phyloP scores from a whole-genome alignment of 176 grass and related monocot genomes.

The Aegilops umbellulata region DNA sequence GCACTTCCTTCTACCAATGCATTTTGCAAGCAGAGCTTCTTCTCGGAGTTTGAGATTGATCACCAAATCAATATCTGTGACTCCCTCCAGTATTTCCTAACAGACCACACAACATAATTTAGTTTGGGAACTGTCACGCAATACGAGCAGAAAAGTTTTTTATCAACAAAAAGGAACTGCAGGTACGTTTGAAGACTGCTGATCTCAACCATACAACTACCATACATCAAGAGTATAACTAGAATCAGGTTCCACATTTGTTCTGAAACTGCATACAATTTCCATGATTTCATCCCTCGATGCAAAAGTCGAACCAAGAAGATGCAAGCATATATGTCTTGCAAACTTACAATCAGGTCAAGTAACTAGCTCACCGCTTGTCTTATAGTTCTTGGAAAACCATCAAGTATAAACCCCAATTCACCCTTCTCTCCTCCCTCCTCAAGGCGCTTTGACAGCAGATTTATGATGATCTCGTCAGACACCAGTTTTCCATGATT shows the following conservation, averaged over 20 bases:
- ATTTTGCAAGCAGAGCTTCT: slow-evolving; percentile 78
- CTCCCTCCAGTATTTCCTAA: slow-evolving; percentile 93
- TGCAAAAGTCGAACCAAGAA: not conserved
- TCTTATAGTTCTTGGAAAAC: slow-evolving; percentile 92
- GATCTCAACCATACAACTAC: too few relatives aligned
- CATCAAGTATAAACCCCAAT: slow-evolving; percentile 95
- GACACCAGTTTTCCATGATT: slow-evolving; percentile 89
- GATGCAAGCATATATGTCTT: slow-evolving; percentile 25
- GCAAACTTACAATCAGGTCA: slow-evolving; percentile 48
- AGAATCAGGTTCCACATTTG: not conserved
- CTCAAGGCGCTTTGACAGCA: slow-evolving; percentile 79
- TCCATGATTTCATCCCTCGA: not conserved
- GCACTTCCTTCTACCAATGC: slow-evolving; percentile 92
- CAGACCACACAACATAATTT: slow-evolving; percentile 4
- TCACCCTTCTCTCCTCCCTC: slow-evolving; percentile 67
- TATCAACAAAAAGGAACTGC: too few relatives aligned
- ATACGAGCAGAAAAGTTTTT: not conserved
- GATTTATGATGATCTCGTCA: slow-evolving; percentile 87
- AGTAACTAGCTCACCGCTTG: slow-evolving; percentile 93
- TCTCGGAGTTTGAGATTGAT: slow-evolving; percentile 87
- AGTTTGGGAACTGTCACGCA: not conserved
- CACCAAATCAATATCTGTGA: slow-evolving; percentile 88
- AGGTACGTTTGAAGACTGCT: not conserved
- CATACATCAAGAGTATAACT: not conserved
- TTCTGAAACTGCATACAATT: too few relatives aligned